A percentile compares a stretch with the other conserved stretches of the same genome.
These are phyloP conservation scores for Linum usitatissimum DNA, from an alignment of 345 rosid genomes.

Conservation along the genomic window DNA sequence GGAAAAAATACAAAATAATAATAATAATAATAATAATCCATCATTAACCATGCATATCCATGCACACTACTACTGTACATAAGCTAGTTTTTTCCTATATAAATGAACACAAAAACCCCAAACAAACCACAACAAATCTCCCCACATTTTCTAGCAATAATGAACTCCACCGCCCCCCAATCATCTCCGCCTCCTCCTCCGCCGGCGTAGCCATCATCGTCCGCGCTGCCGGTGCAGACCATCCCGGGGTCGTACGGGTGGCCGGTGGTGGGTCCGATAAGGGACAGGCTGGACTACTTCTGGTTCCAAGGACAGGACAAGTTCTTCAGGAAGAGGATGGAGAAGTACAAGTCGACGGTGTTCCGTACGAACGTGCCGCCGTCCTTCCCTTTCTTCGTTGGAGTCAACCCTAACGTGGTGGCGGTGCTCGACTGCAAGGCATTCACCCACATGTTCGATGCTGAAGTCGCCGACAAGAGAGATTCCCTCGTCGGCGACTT, in stretches of 20 bases:
- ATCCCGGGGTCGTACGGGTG: conserved; percentile 22
- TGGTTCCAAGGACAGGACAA: conserved; percentile 20
- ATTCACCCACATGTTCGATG: conserved; percentile 63
- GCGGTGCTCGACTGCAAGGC: conserved; percentile 70
- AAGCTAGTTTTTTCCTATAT: no score
- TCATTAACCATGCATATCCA: no score
- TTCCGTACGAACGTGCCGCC: conserved; percentile 25
- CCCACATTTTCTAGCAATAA: no score
- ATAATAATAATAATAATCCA: no score
- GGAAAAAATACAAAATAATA: no score
- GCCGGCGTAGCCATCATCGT: background rate
- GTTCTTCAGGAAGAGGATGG: conserved; percentile 18
- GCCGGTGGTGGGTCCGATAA: conserved; percentile 19
- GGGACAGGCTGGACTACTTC: conserved; percentile 25
- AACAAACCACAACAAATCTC: no score
- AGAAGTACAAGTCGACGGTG: conserved; percentile 17
- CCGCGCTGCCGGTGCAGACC: conserved; percentile 6
- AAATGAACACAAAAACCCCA: no score
- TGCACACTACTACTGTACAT: no score
- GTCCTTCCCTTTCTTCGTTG: conserved; percentile 11
- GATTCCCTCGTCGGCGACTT: conserved; percentile 59
- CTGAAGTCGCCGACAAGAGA: conserved; percentile 72
- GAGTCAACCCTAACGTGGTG: conserved; percentile 53
- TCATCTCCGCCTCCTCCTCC: background rate
- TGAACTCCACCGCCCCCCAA: no score